A percentile compares a stretch with the other conserved stretches of the same genome.
phyloP scores from a whole-genome alignment of 139 green algal species.

The Picochlorum sp. region DNA sequence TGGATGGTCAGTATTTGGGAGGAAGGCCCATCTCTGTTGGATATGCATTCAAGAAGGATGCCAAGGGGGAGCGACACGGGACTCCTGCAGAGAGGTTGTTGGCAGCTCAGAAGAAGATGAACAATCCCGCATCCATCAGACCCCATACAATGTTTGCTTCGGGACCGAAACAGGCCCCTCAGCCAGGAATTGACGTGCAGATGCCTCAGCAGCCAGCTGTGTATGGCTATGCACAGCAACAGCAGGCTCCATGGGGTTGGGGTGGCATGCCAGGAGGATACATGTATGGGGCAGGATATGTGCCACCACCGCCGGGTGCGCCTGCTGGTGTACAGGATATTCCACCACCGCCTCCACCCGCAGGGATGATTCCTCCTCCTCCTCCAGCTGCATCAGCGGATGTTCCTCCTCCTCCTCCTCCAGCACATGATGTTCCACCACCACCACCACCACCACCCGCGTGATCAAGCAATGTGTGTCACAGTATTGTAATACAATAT shows the following conservation, averaged over 20 bases:
- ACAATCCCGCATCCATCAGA: conserved; percentile 31
- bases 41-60: conserved; percentile 98
- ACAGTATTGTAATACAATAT: background rate
- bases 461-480: background rate
- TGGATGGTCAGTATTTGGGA: conserved; percentile 93
- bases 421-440: background rate
- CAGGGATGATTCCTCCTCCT: conserved; percentile 1
- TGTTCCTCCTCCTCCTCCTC: conserved; percentile 8
- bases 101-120: conserved; percentile 65
- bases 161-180: conserved; percentile 25
- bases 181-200: conserved; percentile 11
- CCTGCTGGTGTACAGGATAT: background rate
- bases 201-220: background rate
- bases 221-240: background rate
- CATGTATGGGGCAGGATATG: background rate
- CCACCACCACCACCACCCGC: conserved; percentile 10
- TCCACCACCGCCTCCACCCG: conserved; percentile 13
- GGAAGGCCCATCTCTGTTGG: conserved; percentile 80
- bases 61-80: conserved; percentile 91
- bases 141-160: conserved; percentile 86
- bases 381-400: background rate
- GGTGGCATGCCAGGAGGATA: background rate
- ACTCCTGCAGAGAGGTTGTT: conserved; percentile 86
- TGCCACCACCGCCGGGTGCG: conserved; percentile 3
- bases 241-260: conserved; percentile 2